phyloP scores from a whole-genome alignment of 2,329 filamentous ascomycete genomes.

The Epichloe scottii region DNA sequence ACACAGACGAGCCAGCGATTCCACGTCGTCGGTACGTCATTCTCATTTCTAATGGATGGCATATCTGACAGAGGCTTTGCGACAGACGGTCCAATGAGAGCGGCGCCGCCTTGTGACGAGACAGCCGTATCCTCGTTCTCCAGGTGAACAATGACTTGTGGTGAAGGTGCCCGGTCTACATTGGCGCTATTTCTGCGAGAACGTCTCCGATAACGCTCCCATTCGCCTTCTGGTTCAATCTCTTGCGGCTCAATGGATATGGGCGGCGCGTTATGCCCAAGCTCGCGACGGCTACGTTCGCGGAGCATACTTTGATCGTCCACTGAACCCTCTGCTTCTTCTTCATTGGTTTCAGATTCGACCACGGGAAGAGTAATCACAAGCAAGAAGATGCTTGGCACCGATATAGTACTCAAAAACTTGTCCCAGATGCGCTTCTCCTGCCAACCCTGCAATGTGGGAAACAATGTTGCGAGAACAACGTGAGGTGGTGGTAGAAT shows the following conservation, averaged over 20 bases:
- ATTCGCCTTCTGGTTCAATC: slow-evolving; percentile 38
- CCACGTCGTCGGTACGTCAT: slow-evolving; percentile 50
- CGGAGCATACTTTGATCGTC: slow-evolving; percentile 17
- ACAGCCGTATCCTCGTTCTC: slow-evolving; percentile 13
- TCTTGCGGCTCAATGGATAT: slow-evolving; percentile 22
- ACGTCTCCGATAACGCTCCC: slow-evolving; percentile 44
- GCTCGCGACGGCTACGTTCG: slow-evolving; percentile 13
- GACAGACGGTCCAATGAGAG: neutral
- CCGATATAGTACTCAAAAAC: slow-evolving; percentile 65
- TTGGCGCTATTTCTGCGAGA: slow-evolving; percentile 20
- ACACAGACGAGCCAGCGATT: slow-evolving; percentile 81
- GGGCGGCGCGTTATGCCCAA: slow-evolving; percentile 21
- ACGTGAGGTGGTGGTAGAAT: slow-evolving; percentile 60
- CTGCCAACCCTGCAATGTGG: slow-evolving; percentile 70
- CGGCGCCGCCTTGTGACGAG: slow-evolving; percentile 1
- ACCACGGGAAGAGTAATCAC: slow-evolving; percentile 87
- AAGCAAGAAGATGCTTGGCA: slow-evolving; percentile 81
- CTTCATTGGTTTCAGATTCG: slow-evolving; percentile 51
- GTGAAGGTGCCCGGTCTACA: slow-evolving; percentile 4
- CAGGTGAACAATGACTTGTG: slow-evolving; percentile 3
- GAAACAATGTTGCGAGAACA: slow-evolving; percentile 66
- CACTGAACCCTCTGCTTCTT: slow-evolving; percentile 22
- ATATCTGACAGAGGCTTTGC: slow-evolving; percentile 21
- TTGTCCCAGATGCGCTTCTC: slow-evolving; percentile 80
- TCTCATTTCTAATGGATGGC: slow-evolving; percentile 19